These are phyloP conservation scores for Boletus subcaerulescens DNA, from an alignment of 768 basidiomycete species.

Conservation along the genomic window DNA sequence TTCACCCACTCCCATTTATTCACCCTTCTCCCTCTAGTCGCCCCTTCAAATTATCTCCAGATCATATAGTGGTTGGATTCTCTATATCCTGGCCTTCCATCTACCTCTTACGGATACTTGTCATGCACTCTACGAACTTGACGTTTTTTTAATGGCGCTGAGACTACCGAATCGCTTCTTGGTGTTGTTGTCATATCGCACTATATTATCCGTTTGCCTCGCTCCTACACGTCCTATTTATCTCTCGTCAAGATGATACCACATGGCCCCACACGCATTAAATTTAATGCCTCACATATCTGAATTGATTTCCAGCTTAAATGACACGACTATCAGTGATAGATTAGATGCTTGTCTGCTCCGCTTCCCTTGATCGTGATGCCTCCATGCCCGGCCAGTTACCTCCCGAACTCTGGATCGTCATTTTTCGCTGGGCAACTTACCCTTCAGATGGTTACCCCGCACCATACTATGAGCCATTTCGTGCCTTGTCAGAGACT, in stretches of 20 bases:
- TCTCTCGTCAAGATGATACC: conserved; percentile 32
- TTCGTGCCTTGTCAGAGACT: conserved; percentile 37
- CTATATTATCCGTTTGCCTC: conserved; percentile 31
- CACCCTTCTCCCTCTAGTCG: conserved; percentile 46
- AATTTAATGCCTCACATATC: not conserved
- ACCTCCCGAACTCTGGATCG: conserved; percentile 55
- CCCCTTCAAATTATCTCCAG: conserved; percentile 84
- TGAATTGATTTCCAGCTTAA: not conserved
- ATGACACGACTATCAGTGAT: not conserved
- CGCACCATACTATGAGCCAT: conserved; percentile 43
- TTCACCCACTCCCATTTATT: conserved; percentile 1
- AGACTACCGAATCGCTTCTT: conserved; percentile 16
- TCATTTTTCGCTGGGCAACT: conserved; percentile 47
- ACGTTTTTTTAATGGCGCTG: conserved; percentile 31
- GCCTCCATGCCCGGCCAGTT: conserved; percentile 21
- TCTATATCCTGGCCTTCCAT: conserved; percentile 2
- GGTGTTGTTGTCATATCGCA: conserved; percentile 24
- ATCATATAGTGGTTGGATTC: conserved; percentile 50
- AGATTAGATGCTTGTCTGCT: not conserved
- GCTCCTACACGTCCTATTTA: conserved; percentile 25
- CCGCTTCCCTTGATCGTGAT: too few relatives aligned
- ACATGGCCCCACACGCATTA: conserved; percentile 18
- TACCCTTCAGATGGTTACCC: conserved; percentile 26
- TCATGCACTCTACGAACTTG: conserved; percentile 29
- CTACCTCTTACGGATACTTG: conserved; percentile 24